Conservation (phyloP, 164 flowering plant genomes). For the Liriodendron chinense region DNA sequence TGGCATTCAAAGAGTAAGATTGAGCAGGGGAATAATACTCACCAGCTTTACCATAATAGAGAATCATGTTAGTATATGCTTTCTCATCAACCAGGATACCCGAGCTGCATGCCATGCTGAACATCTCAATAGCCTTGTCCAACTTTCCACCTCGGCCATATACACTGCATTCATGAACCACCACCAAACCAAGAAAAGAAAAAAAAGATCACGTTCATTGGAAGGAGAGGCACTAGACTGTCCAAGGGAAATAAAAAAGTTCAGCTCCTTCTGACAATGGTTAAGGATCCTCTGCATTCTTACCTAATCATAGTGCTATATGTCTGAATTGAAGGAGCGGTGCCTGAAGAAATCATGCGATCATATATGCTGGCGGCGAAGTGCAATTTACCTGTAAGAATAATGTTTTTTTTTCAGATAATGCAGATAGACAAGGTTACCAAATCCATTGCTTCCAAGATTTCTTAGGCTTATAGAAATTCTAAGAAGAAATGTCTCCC, state of each 20-base stretch:
- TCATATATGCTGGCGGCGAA: constrained; percentile 67
- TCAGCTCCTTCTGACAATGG: not conserved
- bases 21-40: not conserved
- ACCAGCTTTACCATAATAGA: constrained; percentile 89
- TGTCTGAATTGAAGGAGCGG: constrained; percentile 78
- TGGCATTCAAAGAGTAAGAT: not conserved
- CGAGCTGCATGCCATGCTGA: constrained; percentile 46
- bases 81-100: constrained; percentile 70
- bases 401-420: not conserved
- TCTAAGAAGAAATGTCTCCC: not conserved
- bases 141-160: constrained; percentile 68
- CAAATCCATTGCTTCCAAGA: not conserved
- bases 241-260: not conserved
- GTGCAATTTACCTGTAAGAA: constrained; percentile 64
- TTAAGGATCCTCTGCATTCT: not conserved
- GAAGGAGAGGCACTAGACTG: not conserved
- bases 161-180: constrained; percentile 59
- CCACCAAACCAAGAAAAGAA: not conserved
- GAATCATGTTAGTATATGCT: constrained; percentile 69
- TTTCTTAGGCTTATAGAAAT: constrained; percentile 1
- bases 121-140: constrained; percentile 72
- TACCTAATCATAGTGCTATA: constrained; percentile 88
- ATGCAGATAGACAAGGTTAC: not conserved
- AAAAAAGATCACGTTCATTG: constrained; percentile 1
- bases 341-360: constrained; percentile 57